Percentiles rank a stretch among this genome's conserved stretches.
phyloP scores from a whole-genome alignment of 768 basidiomycete species.

The Rhizopogon rudus region DNA sequence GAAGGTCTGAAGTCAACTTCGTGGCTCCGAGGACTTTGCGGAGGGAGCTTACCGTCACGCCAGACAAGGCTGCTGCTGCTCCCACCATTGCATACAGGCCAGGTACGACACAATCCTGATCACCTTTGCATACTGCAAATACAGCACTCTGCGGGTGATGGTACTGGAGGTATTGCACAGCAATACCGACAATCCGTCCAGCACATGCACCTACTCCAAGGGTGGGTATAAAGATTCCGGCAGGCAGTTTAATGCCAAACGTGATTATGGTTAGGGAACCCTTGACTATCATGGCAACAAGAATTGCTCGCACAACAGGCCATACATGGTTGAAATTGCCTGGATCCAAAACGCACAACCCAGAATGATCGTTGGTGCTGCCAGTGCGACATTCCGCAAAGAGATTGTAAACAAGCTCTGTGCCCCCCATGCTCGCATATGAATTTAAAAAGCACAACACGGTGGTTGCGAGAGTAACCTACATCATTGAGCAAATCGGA shows the following conservation, averaged over 20 bases:
- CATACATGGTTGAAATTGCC: slow-evolving; percentile 49
- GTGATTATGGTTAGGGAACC: slow-evolving; percentile 79
- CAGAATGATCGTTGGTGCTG: slow-evolving; percentile 49
- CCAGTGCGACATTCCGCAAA: slow-evolving; percentile 79
- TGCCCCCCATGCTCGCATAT: slow-evolving; percentile 90
- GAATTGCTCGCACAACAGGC: slow-evolving; percentile 60
- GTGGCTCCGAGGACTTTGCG: background rate
- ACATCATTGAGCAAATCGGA: slow-evolving; percentile 8
- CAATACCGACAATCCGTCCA: slow-evolving; percentile 81
- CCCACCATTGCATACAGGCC: slow-evolving; percentile 96
- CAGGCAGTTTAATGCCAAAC: slow-evolving; percentile 88
- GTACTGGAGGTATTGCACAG: slow-evolving; percentile 71
- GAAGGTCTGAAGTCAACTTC: slow-evolving; percentile 6
- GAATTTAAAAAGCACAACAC: slow-evolving; percentile 81
- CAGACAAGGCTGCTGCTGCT: slow-evolving; percentile 89
- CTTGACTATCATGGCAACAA: slow-evolving; percentile 79
- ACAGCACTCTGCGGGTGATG: slow-evolving; percentile 52
- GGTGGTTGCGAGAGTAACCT: slow-evolving; percentile 80
- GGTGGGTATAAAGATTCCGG: slow-evolving; percentile 96
- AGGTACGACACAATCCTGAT: slow-evolving; percentile 75
- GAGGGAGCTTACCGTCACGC: slow-evolving; percentile 72
- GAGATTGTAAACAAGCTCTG: slow-evolving; percentile 89
- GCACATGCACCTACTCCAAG: slow-evolving; percentile 93
- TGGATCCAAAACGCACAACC: slow-evolving; percentile 69
- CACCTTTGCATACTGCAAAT: slow-evolving; percentile 63